These are phyloP conservation scores for Agaricales sp. DNA, from an alignment of 1,284 basidiomycete genomes.

Conservation along the genomic window DNA sequence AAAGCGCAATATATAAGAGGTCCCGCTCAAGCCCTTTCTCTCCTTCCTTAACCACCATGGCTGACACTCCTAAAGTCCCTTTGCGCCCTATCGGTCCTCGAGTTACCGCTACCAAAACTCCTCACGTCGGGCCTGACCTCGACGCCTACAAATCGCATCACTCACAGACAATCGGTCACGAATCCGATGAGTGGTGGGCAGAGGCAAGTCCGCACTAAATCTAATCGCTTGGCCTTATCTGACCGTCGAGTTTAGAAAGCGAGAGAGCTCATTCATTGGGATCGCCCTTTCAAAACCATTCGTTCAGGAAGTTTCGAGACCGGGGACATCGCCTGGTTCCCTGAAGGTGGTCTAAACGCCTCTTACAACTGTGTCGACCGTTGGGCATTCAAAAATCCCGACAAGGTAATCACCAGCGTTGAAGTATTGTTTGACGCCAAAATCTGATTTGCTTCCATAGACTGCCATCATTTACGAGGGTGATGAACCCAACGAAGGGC, in stretches of 20 bases:
- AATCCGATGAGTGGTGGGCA: slow-evolving; percentile 83
- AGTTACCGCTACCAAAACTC: slow-evolving; percentile 43
- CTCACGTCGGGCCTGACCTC: slow-evolving; percentile 71
- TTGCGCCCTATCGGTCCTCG: slow-evolving; percentile 63
- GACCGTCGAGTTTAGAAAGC: slow-evolving; percentile 46
- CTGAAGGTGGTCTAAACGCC: slow-evolving; percentile 81
- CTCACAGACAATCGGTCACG: slow-evolving; percentile 59
- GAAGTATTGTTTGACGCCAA: neutral
- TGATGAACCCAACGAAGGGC: slow-evolving; percentile 83
- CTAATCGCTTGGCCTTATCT: slow-evolving; percentile 3
- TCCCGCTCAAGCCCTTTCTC: neutral
- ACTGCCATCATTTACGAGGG: slow-evolving; percentile 98
- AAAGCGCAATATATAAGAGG: neutral
- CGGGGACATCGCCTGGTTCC: slow-evolving; percentile 95
- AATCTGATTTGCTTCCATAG: slow-evolving; percentile 20
- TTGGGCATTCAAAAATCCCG: slow-evolving; percentile 85
- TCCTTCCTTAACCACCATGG: slow-evolving; percentile 11
- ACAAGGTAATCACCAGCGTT: slow-evolving; percentile 47
- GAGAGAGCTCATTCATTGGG: slow-evolving; percentile 78
- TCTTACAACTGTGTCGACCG: slow-evolving; percentile 98
- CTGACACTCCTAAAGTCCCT: slow-evolving; percentile 19
- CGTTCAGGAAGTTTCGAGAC: slow-evolving; percentile 75
- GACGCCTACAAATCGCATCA: slow-evolving; percentile 65
- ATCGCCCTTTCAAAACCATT: slow-evolving; percentile 86
- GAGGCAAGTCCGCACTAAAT: slow-evolving; percentile 39